Conservation (phyloP, 2,329 filamentous ascomycete genomes). For the Botrytis sinoallii region DNA sequence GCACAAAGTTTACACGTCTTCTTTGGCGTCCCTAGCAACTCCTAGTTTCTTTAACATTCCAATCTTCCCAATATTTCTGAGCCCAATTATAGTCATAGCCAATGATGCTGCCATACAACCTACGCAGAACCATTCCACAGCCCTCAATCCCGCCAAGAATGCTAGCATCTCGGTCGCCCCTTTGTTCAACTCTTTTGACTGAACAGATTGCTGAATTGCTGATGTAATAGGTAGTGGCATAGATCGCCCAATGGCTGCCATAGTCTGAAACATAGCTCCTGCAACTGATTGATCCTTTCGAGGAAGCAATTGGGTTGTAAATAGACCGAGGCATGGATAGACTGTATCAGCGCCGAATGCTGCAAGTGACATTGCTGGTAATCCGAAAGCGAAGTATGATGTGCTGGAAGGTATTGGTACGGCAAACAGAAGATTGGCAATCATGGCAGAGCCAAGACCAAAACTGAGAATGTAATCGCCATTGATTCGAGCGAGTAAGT, state of each 20-base stretch:
- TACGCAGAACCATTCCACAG: slow-evolving; percentile 31
- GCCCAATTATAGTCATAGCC: slow-evolving; percentile 15
- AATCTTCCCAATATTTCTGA: slow-evolving; percentile 35
- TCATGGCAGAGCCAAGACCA: slow-evolving; percentile 41
- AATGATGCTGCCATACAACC: slow-evolving; percentile 24
- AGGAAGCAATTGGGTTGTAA: slow-evolving; percentile 60
- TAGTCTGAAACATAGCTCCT: slow-evolving; percentile 65
- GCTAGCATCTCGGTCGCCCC: slow-evolving; percentile 22
- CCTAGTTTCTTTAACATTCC: slow-evolving; percentile 33
- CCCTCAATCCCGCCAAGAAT: slow-evolving; percentile 27
- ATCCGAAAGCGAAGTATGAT: slow-evolving; percentile 64
- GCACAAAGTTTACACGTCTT: background rate
- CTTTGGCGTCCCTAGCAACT: background rate
- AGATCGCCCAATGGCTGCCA: slow-evolving; percentile 62
- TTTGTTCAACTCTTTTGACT: slow-evolving; percentile 46
- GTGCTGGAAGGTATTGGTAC: slow-evolving; percentile 58
- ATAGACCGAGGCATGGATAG: slow-evolving; percentile 63
- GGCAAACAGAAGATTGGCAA: slow-evolving; percentile 60
- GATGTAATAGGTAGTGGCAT: slow-evolving; percentile 65
- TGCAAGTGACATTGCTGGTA: slow-evolving; percentile 63
- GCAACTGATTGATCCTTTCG: slow-evolving; percentile 64
- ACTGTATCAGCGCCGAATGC: slow-evolving; percentile 66
- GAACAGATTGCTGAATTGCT: slow-evolving; percentile 60
- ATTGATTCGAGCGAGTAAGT: slow-evolving; percentile 28
- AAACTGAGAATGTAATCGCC: slow-evolving; percentile 55